Percentiles rank a stretch among this genome's conserved stretches.
These are phyloP conservation scores for Geotrichum phurueaensis DNA, from an alignment of 1,139 yeast genomes.

Conservation along the genomic window DNA sequence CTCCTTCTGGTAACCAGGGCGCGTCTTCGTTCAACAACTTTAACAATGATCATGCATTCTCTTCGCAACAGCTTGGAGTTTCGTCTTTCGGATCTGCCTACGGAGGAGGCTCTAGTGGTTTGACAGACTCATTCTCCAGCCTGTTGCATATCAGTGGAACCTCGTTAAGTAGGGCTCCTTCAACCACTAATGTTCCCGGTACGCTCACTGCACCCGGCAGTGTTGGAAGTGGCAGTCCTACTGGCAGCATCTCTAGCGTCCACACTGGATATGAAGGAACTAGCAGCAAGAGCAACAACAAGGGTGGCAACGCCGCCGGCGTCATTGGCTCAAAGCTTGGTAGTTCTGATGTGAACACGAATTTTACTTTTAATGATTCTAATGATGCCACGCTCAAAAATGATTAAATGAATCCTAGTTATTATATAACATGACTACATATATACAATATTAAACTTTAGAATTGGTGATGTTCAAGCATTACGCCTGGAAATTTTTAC, in stretches of 20 bases:
- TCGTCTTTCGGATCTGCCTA: constrained; percentile 15
- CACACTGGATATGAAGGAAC: constrained; percentile 15
- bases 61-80: constrained; percentile 15
- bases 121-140: constrained; percentile 27
- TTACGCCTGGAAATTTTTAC: background rate
- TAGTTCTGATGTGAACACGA: constrained; percentile 19
- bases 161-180: constrained; percentile 18
- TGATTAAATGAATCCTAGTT: constrained; percentile 17
- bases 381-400: constrained; percentile 20
- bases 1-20: constrained; percentile 20
- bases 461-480: background rate
- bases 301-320: constrained; percentile 13
- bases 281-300: constrained; percentile 3
- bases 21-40: constrained; percentile 19
- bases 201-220: constrained; percentile 18
- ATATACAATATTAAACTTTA: background rate
- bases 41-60: constrained; percentile 21
- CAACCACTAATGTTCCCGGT: constrained; percentile 14
- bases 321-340: constrained; percentile 20
- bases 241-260: constrained; percentile 19
- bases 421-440: constrained; percentile 3
- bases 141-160: constrained; percentile 25
- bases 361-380: constrained; percentile 20
- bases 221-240: constrained; percentile 18
- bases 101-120: constrained; percentile 9